These are phyloP conservation scores for Aspergillus bertholletiae DNA, from an alignment of 495 filamentous ascomycete species.

Conservation along the genomic window DNA sequence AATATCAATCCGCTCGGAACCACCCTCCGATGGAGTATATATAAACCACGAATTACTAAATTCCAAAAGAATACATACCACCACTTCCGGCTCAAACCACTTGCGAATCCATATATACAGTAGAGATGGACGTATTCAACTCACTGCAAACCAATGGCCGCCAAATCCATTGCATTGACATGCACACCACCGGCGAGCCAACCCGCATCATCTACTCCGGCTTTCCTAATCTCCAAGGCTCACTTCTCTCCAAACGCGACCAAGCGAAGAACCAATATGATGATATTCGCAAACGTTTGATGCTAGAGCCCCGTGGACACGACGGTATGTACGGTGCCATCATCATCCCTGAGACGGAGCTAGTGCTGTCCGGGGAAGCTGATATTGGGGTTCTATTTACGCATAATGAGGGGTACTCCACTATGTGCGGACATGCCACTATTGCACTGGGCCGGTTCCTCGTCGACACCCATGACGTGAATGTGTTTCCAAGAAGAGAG, in stretches of 20 bases:
- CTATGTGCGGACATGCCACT: constrained; percentile 61
- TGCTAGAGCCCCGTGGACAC: constrained; percentile 34
- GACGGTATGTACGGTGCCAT: constrained; percentile 34
- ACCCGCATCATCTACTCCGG: constrained; percentile 30
- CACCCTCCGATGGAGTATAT: too few relatives aligned
- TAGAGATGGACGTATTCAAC: constrained; percentile 58
- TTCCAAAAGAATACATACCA: background rate
- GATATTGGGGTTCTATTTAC: constrained; percentile 46
- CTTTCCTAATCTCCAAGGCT: constrained; percentile 20
- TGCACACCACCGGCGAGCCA: constrained; percentile 33
- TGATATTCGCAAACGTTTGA: constrained; percentile 23
- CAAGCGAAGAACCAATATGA: constrained; percentile 21
- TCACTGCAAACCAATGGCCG: constrained; percentile 32
- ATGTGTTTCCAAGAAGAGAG: constrained; percentile 20
- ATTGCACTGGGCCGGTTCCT: constrained; percentile 33
- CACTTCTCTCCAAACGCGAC: constrained; percentile 26
- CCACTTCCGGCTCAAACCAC: background rate
- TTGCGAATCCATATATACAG: background rate
- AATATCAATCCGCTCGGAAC: too few relatives aligned
- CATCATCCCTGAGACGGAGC: constrained; percentile 24
- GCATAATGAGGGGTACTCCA: constrained; percentile 75
- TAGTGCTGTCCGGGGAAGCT: constrained; percentile 36
- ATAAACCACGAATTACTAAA: background rate
- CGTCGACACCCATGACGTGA: constrained; percentile 21
- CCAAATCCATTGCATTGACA: constrained; percentile 29